Evolutionary conservation across 371 early-diverging fungal genomes (phyloP), one percentile per base, ranked within the genome.

Genomic region (Apophysomyces trapeziformis): DNA sequence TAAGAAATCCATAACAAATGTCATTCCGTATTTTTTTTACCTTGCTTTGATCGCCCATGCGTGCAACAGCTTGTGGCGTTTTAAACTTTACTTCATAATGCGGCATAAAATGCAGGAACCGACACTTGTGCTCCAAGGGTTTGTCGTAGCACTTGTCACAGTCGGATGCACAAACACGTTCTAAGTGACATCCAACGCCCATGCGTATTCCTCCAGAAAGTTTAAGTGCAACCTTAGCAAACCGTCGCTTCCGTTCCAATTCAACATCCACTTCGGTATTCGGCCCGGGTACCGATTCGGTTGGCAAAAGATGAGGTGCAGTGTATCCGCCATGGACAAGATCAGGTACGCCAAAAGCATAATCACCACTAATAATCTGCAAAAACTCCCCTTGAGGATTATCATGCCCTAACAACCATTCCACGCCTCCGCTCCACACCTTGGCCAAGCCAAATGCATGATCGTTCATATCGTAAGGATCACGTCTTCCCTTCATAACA

Each of bases 61-160:
- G 63, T 21, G 66, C 44, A 13, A 73, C 79, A 65, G 69, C 73
- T 45, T 80, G 75, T 1, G 88, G 89, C 5, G 80, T 70, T 57
- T 73, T 77, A 16, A 78, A 77, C 43, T 73, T 71, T 1, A 90
- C 83, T 37, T 80, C 67, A 57, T 83, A 82, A 67, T 89, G 88
- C 2, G 86, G 83, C 44, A 74, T 63, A 60, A 82, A 89, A 21
- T 78, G 66, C 16, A 80, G 68, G 5, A 77, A 66, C 6, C 80
- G 69, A 16, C 78, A 73, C 66, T 72, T 38, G 57, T 36, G 7
- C 68, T 61, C 37, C 58, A 71, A 63, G 69, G 71, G 45, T 38
- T 57, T 36, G 6, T 56, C 50, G n/a, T 78, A 74, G 63, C 85
- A 84, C 21, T 85, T 81, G 43, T 84, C 84, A 66, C 87, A 78